Percentiles rank a stretch among this genome's conserved stretches.
Conservation (phyloP, 139 green algal species). For the Chlorella sp. region DNA sequence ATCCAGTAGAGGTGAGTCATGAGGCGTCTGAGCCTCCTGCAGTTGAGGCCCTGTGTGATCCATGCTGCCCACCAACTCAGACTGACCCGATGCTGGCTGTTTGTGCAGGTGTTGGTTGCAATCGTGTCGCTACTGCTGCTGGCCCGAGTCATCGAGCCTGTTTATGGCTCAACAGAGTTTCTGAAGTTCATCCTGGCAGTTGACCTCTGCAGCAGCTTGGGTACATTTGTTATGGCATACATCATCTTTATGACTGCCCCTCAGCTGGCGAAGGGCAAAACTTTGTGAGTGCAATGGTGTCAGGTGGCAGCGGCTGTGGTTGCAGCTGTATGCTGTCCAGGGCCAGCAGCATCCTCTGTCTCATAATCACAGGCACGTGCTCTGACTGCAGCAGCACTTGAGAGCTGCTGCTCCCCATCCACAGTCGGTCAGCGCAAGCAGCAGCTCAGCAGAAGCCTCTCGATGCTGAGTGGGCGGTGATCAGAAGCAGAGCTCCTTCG, state of each 20-base stretch:
- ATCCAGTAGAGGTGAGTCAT: slow-evolving; percentile 40
- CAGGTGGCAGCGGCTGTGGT: too few species aligned
- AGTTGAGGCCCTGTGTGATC: neutral
- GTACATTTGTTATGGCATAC: slow-evolving; percentile 61
- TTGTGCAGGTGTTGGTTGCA: slow-evolving; percentile 47
- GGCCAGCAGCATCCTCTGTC: too few species aligned
- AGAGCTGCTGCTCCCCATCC: too few species aligned
- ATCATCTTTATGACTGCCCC: slow-evolving; percentile 52
- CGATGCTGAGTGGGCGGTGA: too few species aligned
- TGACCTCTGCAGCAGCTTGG: slow-evolving; percentile 26
- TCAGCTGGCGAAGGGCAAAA: too few species aligned
- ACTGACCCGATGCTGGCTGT: neutral
- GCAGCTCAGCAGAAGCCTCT: too few species aligned
- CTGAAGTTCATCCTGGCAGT: slow-evolving; percentile 69
- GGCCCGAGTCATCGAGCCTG: slow-evolving; percentile 68
- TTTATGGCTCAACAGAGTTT: slow-evolving; percentile 74
- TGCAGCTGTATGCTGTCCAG: too few species aligned
- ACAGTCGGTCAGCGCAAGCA: too few species aligned
- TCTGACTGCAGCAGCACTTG: too few species aligned
- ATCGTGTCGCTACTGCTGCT: slow-evolving; percentile 60
- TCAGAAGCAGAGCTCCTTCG: too few species aligned
- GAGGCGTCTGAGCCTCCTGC: neutral
- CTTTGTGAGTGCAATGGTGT: too few species aligned
- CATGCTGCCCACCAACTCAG: neutral
- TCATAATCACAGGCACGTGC: too few species aligned